phyloP scores from a whole-genome alignment of 495 filamentous ascomycete species.

The Bathelium albidoporum region DNA sequence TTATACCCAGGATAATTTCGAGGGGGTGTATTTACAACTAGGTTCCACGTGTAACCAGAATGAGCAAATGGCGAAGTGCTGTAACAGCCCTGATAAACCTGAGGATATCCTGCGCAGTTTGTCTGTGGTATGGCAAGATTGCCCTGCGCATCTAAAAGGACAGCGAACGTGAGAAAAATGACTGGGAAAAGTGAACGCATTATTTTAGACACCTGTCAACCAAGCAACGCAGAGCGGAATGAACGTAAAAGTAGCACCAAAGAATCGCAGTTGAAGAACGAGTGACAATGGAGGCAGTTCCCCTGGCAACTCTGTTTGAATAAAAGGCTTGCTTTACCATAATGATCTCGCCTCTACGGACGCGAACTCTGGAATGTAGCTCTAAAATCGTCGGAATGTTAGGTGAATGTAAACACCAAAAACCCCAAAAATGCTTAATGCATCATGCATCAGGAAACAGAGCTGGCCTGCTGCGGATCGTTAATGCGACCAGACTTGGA shows the following conservation, averaged over 20 bases:
- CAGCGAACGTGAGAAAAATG: not conserved
- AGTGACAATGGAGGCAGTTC: not conserved
- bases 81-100: constrained; percentile 4
- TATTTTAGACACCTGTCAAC: not conserved
- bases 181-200: not conserved
- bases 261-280: not conserved
- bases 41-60: not conserved
- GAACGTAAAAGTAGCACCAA: not conserved
- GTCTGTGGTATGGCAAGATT: not conserved
- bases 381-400: not conserved
- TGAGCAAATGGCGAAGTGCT: not conserved
- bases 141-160: not conserved
- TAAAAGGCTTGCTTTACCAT: not conserved
- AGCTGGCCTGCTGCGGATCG: no score
- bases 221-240: not conserved
- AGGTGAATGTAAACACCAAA: no score
- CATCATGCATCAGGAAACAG: no score
- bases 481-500: no score
- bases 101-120: constrained; percentile 1
- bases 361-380: not conserved
- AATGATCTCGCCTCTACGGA: not conserved
- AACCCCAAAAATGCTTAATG: no score
- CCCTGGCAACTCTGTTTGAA: not conserved
- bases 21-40: not conserved
- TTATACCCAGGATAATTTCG: constrained; percentile 1